phyloP scores from a whole-genome alignment of 73 alveolate species.

The Paramecium sexaurelia region DNA sequence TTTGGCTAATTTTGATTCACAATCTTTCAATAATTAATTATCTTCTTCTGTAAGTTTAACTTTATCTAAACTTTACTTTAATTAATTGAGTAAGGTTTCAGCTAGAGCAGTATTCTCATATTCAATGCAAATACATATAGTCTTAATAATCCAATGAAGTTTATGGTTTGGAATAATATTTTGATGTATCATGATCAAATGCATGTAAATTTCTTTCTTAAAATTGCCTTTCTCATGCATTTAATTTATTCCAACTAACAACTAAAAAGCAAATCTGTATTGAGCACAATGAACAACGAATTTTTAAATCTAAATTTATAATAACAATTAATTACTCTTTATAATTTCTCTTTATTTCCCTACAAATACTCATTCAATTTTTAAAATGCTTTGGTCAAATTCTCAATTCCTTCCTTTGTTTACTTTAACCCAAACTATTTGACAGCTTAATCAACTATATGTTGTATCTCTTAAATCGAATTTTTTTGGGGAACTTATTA shows the following conservation, averaged over 20 bases:
- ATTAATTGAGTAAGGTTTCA: background rate
- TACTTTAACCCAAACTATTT: background rate
- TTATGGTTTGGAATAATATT: background rate
- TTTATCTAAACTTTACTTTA: background rate
- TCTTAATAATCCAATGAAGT: slow-evolving; percentile 18
- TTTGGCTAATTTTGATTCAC: background rate
- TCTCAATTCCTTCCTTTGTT: background rate
- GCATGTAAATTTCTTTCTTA: slow-evolving; percentile 1
- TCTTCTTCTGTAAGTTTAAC: background rate
- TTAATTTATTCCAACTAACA: slow-evolving; percentile 27
- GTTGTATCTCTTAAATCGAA: background rate
- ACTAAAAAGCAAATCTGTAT: slow-evolving; percentile 43
- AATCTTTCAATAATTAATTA: background rate
- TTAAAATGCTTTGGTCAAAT: background rate
- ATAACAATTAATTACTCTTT: background rate
- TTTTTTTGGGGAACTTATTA: background rate
- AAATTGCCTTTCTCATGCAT: slow-evolving; percentile 18
- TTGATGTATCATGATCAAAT: background rate
- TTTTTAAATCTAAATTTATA: slow-evolving; percentile 25
- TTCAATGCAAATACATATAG: background rate
- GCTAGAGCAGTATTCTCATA: background rate
- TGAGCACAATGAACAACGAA: slow-evolving; percentile 48
- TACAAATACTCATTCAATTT: slow-evolving; percentile 24
- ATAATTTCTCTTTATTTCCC: slow-evolving; percentile 1
- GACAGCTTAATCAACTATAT: slow-evolving; percentile 40